Percentiles rank a stretch among this genome's conserved stretches.
Evolutionary conservation across 352 stramenopile genomes (phyloP).

Genomic region (Pythium guiyangense): DNA sequence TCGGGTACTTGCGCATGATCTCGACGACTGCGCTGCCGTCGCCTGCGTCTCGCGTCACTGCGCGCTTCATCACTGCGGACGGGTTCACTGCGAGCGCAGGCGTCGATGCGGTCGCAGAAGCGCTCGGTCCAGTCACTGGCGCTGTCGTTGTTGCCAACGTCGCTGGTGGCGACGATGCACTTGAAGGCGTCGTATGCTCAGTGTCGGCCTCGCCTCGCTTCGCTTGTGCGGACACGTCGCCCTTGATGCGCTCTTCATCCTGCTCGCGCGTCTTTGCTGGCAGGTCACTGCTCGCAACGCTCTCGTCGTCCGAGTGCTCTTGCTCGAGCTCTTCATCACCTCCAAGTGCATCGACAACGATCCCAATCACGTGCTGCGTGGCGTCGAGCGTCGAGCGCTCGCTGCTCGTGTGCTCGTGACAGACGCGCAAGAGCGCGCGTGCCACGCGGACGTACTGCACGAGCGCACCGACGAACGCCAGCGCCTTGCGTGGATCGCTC

Average conservation of each 20-base stretch:
- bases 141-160: neutral
- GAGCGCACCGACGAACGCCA: slow-evolving; percentile 31
- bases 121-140: neutral
- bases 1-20: slow-evolving; percentile 43
- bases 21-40: slow-evolving; percentile 35
- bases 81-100: slow-evolving; percentile 21
- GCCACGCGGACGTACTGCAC: slow-evolving; percentile 34
- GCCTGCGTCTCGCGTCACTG: slow-evolving; percentile 35
- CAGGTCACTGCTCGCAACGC: neutral
- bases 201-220: neutral
- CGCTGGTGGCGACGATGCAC: neutral
- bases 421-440: slow-evolving; percentile 33
- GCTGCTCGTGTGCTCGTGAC: slow-evolving; percentile 35
- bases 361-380: slow-evolving; percentile 20
- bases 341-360: slow-evolving; percentile 12
- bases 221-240: too few species aligned
- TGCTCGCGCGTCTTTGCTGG: too few species aligned
- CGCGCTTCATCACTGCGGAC: slow-evolving; percentile 44
- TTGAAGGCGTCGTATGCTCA: neutral
- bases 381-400: slow-evolving; percentile 25
- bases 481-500: slow-evolving; percentile 16
- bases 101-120: neutral
- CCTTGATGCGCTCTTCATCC: too few species aligned
- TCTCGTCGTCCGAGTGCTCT: neutral
- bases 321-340: slow-evolving; percentile 6